These are phyloP conservation scores for Agroathelia rolfsii DNA, from an alignment of 1,284 basidiomycete genomes.

Conservation along the genomic window DNA sequence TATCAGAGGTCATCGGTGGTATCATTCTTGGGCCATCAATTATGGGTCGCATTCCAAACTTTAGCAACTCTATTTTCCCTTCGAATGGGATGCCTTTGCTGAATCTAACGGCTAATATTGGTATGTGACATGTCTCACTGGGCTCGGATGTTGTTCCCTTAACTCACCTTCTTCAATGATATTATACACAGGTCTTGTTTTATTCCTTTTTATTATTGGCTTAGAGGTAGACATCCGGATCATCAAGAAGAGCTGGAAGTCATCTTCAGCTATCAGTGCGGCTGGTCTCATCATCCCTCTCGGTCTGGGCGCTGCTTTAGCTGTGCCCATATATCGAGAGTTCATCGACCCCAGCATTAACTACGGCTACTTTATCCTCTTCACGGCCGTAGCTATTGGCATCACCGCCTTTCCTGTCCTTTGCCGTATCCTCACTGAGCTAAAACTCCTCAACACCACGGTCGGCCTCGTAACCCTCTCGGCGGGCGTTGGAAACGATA, in stretches of 20 bases:
- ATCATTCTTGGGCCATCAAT: conserved; percentile 72
- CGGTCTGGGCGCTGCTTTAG: conserved; percentile 75
- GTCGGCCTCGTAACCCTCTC: conserved; percentile 88
- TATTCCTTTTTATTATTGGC: conserved; percentile 87
- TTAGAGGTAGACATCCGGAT: conserved; percentile 79
- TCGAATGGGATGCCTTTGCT: conserved; percentile 60
- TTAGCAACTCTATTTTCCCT: conserved; percentile 70
- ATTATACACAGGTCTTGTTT: conserved; percentile 81
- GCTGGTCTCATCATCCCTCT: conserved; percentile 76
- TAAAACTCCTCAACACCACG: conserved; percentile 82
- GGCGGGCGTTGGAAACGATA: conserved; percentile 90
- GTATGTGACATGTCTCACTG: no score
- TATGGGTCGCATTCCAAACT: conserved; percentile 67
- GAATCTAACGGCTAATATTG: conserved; percentile 78
- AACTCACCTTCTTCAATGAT: no score
- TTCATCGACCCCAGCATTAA: conserved; percentile 64
- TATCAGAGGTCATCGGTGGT: conserved; percentile 82
- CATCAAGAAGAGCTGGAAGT: conserved; percentile 49
- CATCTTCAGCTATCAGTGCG: conserved; percentile 40
- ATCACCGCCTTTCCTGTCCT: conserved; percentile 95
- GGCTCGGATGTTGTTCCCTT: no score
- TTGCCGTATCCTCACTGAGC: conserved; percentile 78
- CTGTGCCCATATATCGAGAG: conserved; percentile 70
- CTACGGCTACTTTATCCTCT: conserved; percentile 87
- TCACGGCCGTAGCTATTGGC: conserved; percentile 83